A percentile compares a stretch with the other conserved stretches of the same genome.
These are phyloP conservation scores for Carpinus fangiana DNA, from an alignment of 306 rosid genomes.

Conservation along the genomic window DNA sequence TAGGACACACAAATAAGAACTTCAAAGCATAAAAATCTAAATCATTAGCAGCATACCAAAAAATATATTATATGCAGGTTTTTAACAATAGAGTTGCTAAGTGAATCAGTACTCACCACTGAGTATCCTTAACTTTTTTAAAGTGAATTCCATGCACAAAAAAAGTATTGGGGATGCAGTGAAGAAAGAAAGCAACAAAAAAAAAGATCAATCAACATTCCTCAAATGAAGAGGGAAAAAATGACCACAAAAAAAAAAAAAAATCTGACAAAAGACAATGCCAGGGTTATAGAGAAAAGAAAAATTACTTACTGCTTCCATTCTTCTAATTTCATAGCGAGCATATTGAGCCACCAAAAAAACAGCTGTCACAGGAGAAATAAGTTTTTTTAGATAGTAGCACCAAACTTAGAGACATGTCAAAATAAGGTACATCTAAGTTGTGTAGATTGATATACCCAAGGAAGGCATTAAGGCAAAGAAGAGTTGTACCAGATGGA, in stretches of 20 bases:
- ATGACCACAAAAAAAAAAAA: conserved; percentile 8
- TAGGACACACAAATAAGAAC: background rate
- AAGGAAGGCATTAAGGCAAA: conserved; percentile 87
- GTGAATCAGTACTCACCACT: background rate
- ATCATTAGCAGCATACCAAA: background rate
- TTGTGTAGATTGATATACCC: conserved; percentile 44
- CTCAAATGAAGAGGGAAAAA: background rate
- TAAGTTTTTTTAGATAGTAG: conserved; percentile 22
- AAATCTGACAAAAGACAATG: background rate
- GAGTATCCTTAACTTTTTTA: background rate
- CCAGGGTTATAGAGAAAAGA: conserved; percentile 8
- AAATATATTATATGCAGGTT: background rate
- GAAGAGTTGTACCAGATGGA: conserved; percentile 83
- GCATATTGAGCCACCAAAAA: conserved; percentile 93
- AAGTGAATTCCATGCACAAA: background rate
- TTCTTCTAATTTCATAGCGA: conserved; percentile 71
- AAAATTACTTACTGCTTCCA: conserved; percentile 63
- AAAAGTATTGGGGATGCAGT: background rate
- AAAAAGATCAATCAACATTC: background rate
- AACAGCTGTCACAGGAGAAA: conserved; percentile 60
- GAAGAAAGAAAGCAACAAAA: background rate
- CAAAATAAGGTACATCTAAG: conserved; percentile 2
- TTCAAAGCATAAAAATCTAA: background rate
- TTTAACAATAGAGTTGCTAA: background rate
- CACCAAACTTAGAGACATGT: conserved; percentile 5